phyloP scores from a whole-genome alignment of 768 basidiomycete species.

The Auricularia heimuer region DNA sequence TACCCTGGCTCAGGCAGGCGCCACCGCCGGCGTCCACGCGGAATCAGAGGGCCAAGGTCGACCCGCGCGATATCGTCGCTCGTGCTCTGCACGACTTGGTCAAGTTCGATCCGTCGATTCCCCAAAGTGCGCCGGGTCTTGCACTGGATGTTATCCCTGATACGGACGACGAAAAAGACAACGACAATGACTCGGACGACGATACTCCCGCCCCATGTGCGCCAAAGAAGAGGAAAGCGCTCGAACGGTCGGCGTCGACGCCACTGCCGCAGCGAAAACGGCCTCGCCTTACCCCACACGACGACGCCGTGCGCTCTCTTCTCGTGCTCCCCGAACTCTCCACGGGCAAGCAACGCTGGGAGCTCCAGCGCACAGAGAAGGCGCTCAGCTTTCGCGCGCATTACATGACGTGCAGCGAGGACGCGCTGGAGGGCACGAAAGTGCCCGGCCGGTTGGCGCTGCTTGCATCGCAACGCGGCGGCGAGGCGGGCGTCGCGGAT shows the following conservation, averaged over 20 bases:
- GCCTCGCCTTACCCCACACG: too few species aligned
- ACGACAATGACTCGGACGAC: too few species aligned
- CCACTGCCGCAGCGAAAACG: too few species aligned
- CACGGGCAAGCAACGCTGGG: too few species aligned
- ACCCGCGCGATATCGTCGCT: slow-evolving; percentile 1
- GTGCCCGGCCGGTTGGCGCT: slow-evolving; percentile 59
- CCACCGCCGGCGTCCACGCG: neutral
- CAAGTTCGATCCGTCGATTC: neutral
- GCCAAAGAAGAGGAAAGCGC: neutral
- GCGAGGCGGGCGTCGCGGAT: slow-evolving; percentile 45
- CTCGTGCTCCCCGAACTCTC: too few species aligned
- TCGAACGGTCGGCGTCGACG: too few species aligned
- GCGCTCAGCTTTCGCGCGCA: neutral
- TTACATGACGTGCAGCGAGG: neutral
- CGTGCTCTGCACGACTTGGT: neutral
- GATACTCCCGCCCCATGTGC: neutral
- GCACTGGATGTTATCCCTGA: too few species aligned
- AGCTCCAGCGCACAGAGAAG: neutral
- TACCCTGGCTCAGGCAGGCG: neutral
- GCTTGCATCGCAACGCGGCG: slow-evolving; percentile 48
- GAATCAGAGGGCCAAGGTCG: neutral
- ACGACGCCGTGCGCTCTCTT: too few species aligned
- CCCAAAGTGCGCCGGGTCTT: too few species aligned
- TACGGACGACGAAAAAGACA: too few species aligned
- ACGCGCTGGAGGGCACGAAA: slow-evolving; percentile 8